These are phyloP conservation scores for Vitis hybrid DNA, from an alignment of 177 flowering plant genomes.

Conservation along the genomic window DNA sequence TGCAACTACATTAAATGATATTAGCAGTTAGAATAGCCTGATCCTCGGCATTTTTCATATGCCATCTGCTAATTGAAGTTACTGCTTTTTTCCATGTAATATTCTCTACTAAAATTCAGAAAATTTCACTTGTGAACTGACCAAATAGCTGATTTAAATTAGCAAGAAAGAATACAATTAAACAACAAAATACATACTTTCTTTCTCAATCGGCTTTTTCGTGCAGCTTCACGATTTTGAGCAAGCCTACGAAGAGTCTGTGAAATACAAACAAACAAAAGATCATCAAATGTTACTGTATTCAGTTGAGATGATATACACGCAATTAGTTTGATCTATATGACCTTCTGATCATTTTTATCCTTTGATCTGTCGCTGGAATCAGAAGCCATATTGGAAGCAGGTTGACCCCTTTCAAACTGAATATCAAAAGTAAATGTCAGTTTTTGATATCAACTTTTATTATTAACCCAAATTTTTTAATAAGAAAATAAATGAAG, in stretches of 20 bases:
- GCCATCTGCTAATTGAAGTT: background rate
- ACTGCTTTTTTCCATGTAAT: background rate
- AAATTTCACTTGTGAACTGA: too few species aligned
- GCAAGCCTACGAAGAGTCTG: conserved; percentile 71
- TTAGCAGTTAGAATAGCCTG: too few species aligned
- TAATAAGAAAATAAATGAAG: background rate
- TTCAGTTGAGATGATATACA: background rate
- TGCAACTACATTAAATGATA: too few species aligned
- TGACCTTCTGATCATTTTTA: conserved; percentile 57
- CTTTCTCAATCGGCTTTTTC: conserved; percentile 62
- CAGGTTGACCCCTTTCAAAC: conserved; percentile 32
- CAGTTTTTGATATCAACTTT: conserved; percentile 3
- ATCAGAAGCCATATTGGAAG: conserved; percentile 41
- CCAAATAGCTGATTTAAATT: background rate
- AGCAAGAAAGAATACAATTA: background rate
- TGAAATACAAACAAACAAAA: conserved; percentile 7
- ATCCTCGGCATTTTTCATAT: background rate
- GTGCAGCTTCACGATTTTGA: conserved; percentile 70
- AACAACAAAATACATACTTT: conserved; percentile 31
- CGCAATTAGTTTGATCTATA: conserved; percentile 1
- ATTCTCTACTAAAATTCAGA: background rate
- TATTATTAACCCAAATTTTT: background rate
- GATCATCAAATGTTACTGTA: background rate
- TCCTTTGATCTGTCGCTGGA: conserved; percentile 65
- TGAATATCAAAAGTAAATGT: conserved; percentile 20